Base-by-base conservation (phyloP, 2,329 filamentous ascomycete species). In the Microthyrium microscopicum region DNA sequence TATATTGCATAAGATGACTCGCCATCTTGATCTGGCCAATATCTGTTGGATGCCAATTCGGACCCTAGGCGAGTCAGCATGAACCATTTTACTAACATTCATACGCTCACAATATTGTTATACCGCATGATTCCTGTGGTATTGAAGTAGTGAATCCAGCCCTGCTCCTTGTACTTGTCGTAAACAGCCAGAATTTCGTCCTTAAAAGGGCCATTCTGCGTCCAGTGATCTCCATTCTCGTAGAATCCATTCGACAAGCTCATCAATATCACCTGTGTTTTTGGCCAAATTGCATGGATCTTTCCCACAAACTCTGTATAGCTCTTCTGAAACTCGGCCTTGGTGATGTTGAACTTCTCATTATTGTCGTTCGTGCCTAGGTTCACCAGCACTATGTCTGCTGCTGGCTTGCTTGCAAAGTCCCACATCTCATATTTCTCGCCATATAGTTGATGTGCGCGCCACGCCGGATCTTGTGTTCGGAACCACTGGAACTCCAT, bases 131-230 rank as follows among this genome's bases (percentile, higher is more conserved):
- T 67, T 1, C 69, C 69, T 7, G 60, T 67, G 1, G 66, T 72
- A 43, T 72, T 68, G 52, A 75, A 74, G 42, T 70, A 70, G 43
- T 71, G 62, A 20, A 74, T 65, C 34, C 70, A 73, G 0, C 60
- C 57, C 36, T 59, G 44, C 12, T 49, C 44, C 29, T 46, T 64
- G 55, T 68, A 73, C 43, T 65, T 61, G 29, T 66, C 45, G 35
- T 64, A 61, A 17, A 72, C 61, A 5, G 56, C 44, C 38, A 59
- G 53, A 12, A 70, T 62, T 41, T 71, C 62, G 20, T 62, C 51
- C 34, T 59, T 52, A 41, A 64, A 70, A 13, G 60, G 58, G 5
- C 55, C 52, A 16, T 48, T 50, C 43, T 67, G 61, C 5, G 47
- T 41, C 43, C 63, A 73, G 5, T 56, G 60, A 42, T 66, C 68